Percentiles rank a stretch among this genome's conserved stretches.
Evolutionary conservation across 345 rosid species (phyloP).

Genomic region (Gossypium sturtianum): DNA sequence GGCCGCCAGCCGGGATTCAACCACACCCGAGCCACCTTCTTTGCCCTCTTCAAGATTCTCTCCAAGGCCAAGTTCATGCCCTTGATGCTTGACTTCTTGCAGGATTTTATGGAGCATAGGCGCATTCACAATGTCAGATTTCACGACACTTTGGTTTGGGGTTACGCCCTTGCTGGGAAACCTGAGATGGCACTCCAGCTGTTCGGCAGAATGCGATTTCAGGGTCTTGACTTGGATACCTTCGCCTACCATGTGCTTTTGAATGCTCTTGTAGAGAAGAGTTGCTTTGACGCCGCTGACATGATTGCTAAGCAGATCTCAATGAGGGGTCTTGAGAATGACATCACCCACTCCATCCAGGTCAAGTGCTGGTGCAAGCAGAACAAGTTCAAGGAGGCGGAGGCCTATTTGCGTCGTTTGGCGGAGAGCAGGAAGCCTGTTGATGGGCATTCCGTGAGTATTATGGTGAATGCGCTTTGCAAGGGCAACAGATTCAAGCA

Average conservation of each 20-base stretch:
- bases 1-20: conserved; percentile 55
- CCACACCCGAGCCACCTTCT: conserved; percentile 61
- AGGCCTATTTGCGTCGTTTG: conserved; percentile 38
- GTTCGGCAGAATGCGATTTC: conserved; percentile 69
- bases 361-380: conserved; percentile 61
- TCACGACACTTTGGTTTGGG: conserved; percentile 55
- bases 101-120: conserved; percentile 16
- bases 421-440: conserved; percentile 16
- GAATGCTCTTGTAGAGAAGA: conserved; percentile 67
- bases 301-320: conserved; percentile 51
- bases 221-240: conserved; percentile 66
- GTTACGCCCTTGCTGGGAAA: conserved; percentile 73
- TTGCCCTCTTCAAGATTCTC: conserved; percentile 69
- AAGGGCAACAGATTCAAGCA: conserved; percentile 29
- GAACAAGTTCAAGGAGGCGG: conserved; percentile 51
- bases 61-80: conserved; percentile 37
- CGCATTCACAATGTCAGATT: conserved; percentile 27
- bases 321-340: conserved; percentile 36
- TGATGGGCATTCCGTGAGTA: conserved; percentile 29
- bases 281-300: conserved; percentile 42
- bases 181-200: conserved; percentile 59
- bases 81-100: conserved; percentile 42
- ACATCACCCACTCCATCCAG: conserved; percentile 45
- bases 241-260: conserved; percentile 59
- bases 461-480: conserved; percentile 54